phyloP scores from a whole-genome alignment of 805 yeast species.

The Pichia phayaonensis region DNA sequence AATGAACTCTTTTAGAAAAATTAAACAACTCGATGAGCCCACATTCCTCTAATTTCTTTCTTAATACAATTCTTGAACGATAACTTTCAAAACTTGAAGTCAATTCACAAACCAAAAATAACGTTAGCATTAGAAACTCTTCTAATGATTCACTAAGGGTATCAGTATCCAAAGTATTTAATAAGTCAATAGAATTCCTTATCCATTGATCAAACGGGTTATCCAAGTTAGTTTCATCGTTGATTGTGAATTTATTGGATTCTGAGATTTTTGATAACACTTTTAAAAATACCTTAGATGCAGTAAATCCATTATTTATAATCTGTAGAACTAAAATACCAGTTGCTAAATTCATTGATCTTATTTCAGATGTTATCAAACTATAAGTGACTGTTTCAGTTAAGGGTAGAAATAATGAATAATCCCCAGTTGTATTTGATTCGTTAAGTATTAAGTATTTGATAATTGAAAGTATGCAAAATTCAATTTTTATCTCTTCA shows the following conservation, averaged over 20 bases:
- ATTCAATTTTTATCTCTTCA: slow-evolving; percentile 59
- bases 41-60: slow-evolving; percentile 51
- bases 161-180: background rate
- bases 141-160: slow-evolving; percentile 11
- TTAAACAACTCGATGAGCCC: slow-evolving; percentile 48
- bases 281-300: slow-evolving; percentile 12
- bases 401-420: slow-evolving; percentile 36
- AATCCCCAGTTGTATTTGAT: slow-evolving; percentile 53
- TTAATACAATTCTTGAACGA: slow-evolving; percentile 44
- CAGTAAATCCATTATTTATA: slow-evolving; percentile 16
- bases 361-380: slow-evolving; percentile 61
- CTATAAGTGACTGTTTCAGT: slow-evolving; percentile 64
- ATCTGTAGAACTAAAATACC: slow-evolving; percentile 57
- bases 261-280: background rate
- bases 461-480: slow-evolving; percentile 67
- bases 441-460: slow-evolving; percentile 58
- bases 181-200: slow-evolving; percentile 11
- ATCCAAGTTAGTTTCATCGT: background rate
- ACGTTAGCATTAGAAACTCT: slow-evolving; percentile 65
- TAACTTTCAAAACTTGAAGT: slow-evolving; percentile 33
- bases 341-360: slow-evolving; percentile 72
- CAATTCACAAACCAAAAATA: slow-evolving; percentile 64
- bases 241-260: no score
- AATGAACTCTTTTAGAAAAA: slow-evolving; percentile 43
- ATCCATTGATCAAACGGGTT: slow-evolving; percentile 17